Percentiles rank a stretch among this genome's conserved stretches.
Evolutionary conservation across 139 green algal genomes (phyloP).

Genomic region (Chlamydomonas sphaeroides): DNA sequence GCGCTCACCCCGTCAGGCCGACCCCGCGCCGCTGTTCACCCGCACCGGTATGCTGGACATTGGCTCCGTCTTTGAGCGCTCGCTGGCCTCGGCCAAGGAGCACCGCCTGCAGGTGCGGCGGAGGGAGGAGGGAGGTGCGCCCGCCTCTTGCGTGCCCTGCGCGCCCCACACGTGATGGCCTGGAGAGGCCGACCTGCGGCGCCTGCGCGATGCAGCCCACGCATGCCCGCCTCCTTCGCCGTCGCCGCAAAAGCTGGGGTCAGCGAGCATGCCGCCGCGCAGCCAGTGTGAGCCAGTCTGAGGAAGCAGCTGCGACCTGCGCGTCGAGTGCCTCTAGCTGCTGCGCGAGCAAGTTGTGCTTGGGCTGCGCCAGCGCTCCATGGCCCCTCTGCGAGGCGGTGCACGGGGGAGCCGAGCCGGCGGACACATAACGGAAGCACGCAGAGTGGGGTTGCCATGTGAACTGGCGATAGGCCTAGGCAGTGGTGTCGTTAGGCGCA

Average conservation of each 20-base stretch:
- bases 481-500: no score
- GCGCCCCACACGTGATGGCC: no score
- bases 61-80: constrained; percentile 14
- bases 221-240: constrained; percentile 9
- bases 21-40: constrained; percentile 39
- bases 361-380: constrained; percentile 19
- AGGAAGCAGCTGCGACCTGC: constrained; percentile 25
- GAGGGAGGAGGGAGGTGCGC: neutral
- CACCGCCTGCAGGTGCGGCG: constrained; percentile 36
- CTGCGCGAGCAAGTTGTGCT: constrained; percentile 1
- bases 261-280: neutral
- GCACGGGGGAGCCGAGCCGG: no score
- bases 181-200: constrained; percentile 7
- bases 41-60: constrained; percentile 54
- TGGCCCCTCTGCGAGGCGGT: neutral
- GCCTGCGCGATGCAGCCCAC: constrained; percentile 24
- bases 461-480: no score
- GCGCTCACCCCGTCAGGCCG: neutral
- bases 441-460: no score
- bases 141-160: no score
- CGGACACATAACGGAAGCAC: no score
- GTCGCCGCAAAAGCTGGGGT: constrained; percentile 3
- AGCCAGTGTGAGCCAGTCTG: constrained; percentile 35
- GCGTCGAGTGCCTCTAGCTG: constrained; percentile 34
- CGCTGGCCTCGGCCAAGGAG: constrained; percentile 21